phyloP scores from a whole-genome alignment of 176 grass and related monocot genomes.

The Musa schizocarpa region DNA sequence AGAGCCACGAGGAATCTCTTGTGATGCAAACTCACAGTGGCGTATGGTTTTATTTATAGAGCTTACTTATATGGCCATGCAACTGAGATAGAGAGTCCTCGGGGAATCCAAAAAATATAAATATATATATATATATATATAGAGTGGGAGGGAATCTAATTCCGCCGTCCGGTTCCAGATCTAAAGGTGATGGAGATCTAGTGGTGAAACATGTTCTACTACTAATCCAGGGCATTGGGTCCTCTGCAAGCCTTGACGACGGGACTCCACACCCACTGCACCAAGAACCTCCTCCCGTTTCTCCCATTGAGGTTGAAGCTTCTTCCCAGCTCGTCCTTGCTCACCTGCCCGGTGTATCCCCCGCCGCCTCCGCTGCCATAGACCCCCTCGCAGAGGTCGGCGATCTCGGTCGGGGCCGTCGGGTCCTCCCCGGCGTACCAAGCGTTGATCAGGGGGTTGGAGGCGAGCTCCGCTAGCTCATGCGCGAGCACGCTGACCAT shows the following conservation, averaged over 20 bases:
- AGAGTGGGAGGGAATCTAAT: neutral
- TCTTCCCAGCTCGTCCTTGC: slow-evolving; percentile 1
- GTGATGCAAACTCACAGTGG: no score
- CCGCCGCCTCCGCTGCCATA: slow-evolving; percentile 20
- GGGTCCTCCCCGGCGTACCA: slow-evolving; percentile 88
- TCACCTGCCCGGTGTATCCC: slow-evolving; percentile 13
- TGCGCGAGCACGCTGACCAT: slow-evolving; percentile 96
- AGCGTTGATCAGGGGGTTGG: slow-evolving; percentile 77
- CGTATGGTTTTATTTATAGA: no score
- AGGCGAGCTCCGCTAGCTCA: slow-evolving; percentile 77
- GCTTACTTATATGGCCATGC: no score
- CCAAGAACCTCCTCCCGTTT: slow-evolving; percentile 3
- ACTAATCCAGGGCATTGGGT: slow-evolving; percentile 5
- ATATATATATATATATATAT: neutral
- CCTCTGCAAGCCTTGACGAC: neutral
- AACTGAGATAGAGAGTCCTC: no score
- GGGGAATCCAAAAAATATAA: neutral
- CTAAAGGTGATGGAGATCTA: neutral
- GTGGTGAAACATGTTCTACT: neutral
- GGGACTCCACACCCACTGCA: slow-evolving; percentile 18
- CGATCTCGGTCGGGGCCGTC: slow-evolving; percentile 64
- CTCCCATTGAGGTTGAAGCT: slow-evolving; percentile 14
- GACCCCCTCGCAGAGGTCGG: slow-evolving; percentile 87
- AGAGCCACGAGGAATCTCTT: no score
- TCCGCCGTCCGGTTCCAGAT: neutral